phyloP scores from a whole-genome alignment of 306 rosid genomes.

The Crotalaria pallida region DNA sequence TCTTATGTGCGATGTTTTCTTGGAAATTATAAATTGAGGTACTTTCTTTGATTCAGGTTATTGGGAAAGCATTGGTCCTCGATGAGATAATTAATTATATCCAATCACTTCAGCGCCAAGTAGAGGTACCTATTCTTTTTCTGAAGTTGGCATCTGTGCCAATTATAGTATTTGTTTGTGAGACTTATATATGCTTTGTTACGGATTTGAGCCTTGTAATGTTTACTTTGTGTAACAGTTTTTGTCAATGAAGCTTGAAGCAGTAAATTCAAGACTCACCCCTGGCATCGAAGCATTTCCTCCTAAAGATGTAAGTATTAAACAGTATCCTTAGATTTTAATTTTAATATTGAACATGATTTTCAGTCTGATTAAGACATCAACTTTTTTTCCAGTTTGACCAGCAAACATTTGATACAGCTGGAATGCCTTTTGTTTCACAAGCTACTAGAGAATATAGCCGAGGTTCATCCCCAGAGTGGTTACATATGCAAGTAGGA shows the following conservation, averaged over 20 bases:
- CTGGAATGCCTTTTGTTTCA: slow-evolving; percentile 54
- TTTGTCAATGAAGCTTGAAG: slow-evolving; percentile 94
- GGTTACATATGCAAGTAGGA: slow-evolving; percentile 97
- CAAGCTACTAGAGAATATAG: slow-evolving; percentile 71
- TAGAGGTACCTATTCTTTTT: slow-evolving; percentile 53
- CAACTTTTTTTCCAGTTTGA: slow-evolving; percentile 50
- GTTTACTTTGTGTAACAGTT: slow-evolving; percentile 51
- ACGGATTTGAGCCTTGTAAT: background rate
- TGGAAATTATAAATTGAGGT: background rate
- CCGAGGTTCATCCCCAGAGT: slow-evolving; percentile 76
- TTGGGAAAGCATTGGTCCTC: slow-evolving; percentile 88
- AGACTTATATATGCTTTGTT: background rate
- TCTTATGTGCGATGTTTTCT: background rate
- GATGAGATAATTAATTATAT: slow-evolving; percentile 95
- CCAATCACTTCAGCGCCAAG: slow-evolving; percentile 86
- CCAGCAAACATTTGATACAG: slow-evolving; percentile 63
- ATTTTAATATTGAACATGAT: slow-evolving; percentile 4
- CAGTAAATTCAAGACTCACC: slow-evolving; percentile 66
- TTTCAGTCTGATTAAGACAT: slow-evolving; percentile 23
- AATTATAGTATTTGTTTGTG: background rate
- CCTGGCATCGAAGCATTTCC: slow-evolving; percentile 73
- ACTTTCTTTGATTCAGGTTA: slow-evolving; percentile 53
- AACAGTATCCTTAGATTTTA: background rate
- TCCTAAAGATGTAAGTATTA: slow-evolving; percentile 64
- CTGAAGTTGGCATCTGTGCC: background rate